These are phyloP conservation scores for Polysphondylium violaceum DNA, from an alignment of 78 protist species.

Conservation along the genomic window DNA sequence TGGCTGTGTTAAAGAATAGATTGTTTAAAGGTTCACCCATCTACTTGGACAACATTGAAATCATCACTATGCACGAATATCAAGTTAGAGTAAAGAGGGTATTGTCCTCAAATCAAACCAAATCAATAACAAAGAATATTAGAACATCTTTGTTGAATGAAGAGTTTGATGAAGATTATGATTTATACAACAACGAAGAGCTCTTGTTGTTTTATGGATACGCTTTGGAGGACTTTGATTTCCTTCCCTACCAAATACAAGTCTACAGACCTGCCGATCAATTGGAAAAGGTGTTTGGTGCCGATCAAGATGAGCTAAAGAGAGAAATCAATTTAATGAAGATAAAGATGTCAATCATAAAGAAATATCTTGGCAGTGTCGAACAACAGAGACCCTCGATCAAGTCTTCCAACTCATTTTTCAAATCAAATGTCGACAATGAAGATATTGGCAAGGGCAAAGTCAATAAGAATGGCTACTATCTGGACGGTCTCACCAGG, in stretches of 20 bases:
- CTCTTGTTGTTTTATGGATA: constrained; percentile 56
- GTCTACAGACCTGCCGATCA: constrained; percentile 28
- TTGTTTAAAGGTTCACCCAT: constrained; percentile 65
- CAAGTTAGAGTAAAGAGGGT: not conserved
- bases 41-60: constrained; percentile 36
- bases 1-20: constrained; percentile 27
- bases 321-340: constrained; percentile 38
- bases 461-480: not conserved
- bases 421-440: not conserved
- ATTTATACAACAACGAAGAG: constrained; percentile 38
- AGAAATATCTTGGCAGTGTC: constrained; percentile 16
- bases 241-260: constrained; percentile 12
- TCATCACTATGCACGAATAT: constrained; percentile 21
- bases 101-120: not conserved
- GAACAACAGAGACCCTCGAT: not conserved
- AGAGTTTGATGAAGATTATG: constrained; percentile 19
- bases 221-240: constrained; percentile 38
- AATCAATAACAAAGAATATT: not conserved
- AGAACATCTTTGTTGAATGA: not conserved
- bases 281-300: not conserved
- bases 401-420: not conserved
- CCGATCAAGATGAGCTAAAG: constrained; percentile 14
- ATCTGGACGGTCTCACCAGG: constrained; percentile 10
- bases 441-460: not conserved
- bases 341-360: constrained; percentile 21